A percentile compares a stretch with the other conserved stretches of the same genome.
Evolutionary conservation across 108 stramenopile species (phyloP).

Genomic region (Poteriospumella lacustris): DNA sequence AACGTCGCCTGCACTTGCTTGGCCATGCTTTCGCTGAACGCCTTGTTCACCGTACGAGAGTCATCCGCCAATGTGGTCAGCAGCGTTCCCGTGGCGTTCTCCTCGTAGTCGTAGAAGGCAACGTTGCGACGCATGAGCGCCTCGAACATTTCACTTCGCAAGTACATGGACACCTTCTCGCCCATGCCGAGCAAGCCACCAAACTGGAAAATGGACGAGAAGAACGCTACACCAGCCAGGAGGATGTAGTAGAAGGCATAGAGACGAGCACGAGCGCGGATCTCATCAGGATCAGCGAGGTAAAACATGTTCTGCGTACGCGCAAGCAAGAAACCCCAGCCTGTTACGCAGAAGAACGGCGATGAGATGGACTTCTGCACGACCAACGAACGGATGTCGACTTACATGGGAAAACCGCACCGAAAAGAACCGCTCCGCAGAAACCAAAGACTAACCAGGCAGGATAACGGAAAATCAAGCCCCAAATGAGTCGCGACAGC

Average conservation of each 20-base stretch:
- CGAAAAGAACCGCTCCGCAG: background rate
- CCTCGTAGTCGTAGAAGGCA: slow-evolving; percentile 42
- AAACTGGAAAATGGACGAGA: slow-evolving; percentile 45
- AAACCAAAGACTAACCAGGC: background rate
- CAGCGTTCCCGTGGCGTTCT: slow-evolving; percentile 57
- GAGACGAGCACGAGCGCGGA: slow-evolving; percentile 32
- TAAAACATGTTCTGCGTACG: slow-evolving; percentile 32
- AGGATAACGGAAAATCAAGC: background rate
- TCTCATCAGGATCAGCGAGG: slow-evolving; percentile 34
- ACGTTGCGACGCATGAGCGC: slow-evolving; percentile 41
- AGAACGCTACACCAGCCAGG: slow-evolving; percentile 35
- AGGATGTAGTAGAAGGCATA: slow-evolving; percentile 36
- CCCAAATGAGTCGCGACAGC: background rate
- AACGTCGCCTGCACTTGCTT: slow-evolving; percentile 54
- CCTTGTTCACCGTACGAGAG: slow-evolving; percentile 63
- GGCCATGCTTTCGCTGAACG: slow-evolving; percentile 65
- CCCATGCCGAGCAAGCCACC: slow-evolving; percentile 46
- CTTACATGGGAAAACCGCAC: slow-evolving; percentile 26
- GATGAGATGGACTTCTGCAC: background rate
- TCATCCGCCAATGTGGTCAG: slow-evolving; percentile 74
- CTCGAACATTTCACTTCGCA: background rate
- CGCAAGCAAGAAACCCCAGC: slow-evolving; percentile 17
- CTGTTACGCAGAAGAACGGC: background rate
- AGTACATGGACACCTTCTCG: slow-evolving; percentile 35
- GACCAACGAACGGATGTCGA: background rate